A percentile compares a stretch with the other conserved stretches of the same genome.
phyloP scores from a whole-genome alignment of 345 rosid species.

The Gynandropsis gynandra region DNA sequence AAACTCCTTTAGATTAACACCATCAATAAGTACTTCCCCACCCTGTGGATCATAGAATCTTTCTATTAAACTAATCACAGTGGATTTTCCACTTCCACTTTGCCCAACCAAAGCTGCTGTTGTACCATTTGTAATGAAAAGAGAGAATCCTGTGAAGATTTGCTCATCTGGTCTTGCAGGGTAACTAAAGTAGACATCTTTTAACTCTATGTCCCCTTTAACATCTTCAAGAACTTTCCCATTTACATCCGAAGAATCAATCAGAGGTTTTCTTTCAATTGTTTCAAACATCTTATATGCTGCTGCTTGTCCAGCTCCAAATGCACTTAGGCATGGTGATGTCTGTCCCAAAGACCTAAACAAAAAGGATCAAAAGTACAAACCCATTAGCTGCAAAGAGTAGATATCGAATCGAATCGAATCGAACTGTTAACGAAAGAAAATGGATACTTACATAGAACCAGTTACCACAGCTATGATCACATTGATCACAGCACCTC shows the following conservation, averaged over 20 bases:
- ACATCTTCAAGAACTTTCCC: constrained; percentile 56
- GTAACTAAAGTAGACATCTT: constrained; percentile 56
- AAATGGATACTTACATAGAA: constrained; percentile 51
- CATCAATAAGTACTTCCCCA: constrained; percentile 61
- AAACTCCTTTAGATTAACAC: constrained; percentile 54
- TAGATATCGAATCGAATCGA: not conserved
- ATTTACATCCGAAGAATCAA: constrained; percentile 47
- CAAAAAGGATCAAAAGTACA: not conserved
- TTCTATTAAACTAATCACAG: constrained; percentile 64
- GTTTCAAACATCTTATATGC: constrained; percentile 80
- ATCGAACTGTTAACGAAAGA: not conserved
- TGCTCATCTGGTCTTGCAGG: constrained; percentile 75
- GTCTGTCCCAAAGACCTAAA: constrained; percentile 86
- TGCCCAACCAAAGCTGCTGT: constrained; percentile 81
- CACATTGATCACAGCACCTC: constrained; percentile 57
- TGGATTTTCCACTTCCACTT: constrained; percentile 91
- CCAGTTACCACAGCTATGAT: constrained; percentile 57
- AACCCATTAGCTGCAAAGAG: not conserved
- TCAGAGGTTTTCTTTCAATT: constrained; percentile 53
- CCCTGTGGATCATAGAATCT: constrained; percentile 77
- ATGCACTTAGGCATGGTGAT: constrained; percentile 63
- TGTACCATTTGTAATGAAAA: constrained; percentile 50
- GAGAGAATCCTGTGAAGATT: constrained; percentile 62
- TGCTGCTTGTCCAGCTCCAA: constrained; percentile 75
- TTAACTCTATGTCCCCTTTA: constrained; percentile 57